phyloP scores from a whole-genome alignment of 805 yeast genomes.

The Candida incommunis region DNA sequence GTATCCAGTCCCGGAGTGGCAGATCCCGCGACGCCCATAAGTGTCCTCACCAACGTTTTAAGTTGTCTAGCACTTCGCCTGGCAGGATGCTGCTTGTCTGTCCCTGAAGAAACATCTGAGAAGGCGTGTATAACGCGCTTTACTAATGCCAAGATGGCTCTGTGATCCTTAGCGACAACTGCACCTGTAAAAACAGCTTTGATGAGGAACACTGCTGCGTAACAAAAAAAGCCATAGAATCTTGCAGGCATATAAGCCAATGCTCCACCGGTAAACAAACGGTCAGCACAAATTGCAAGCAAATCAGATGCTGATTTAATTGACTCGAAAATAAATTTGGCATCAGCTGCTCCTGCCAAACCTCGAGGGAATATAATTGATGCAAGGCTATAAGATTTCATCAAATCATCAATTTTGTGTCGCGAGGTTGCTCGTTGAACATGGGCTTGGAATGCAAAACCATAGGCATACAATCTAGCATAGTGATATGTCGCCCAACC shows the following conservation, averaged over 20 bases:
- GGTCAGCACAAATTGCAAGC: conserved; percentile 8
- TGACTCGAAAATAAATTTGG: conserved; percentile 12
- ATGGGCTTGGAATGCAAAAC: conserved; percentile 13
- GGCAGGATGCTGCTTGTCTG: conserved; percentile 6
- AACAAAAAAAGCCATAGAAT: conserved; percentile 10
- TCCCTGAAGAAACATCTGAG: conserved; percentile 2
- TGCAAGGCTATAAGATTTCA: neutral
- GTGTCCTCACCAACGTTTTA: conserved; percentile 5
- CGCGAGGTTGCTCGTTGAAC: conserved; percentile 7
- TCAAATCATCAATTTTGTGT: neutral
- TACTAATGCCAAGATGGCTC: conserved; percentile 5
- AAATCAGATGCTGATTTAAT: conserved; percentile 10
- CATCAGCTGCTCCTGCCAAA: conserved; percentile 10
- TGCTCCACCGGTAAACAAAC: conserved; percentile 10
- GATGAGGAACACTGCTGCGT: conserved; percentile 13
- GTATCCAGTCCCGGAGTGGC: neutral
- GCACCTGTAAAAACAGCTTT: conserved; percentile 14
- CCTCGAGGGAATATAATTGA: conserved; percentile 11
- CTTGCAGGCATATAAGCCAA: conserved; percentile 12
- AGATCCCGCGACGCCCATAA: conserved; percentile 1
- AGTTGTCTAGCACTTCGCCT: conserved; percentile 8
- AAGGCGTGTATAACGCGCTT: conserved; percentile 5
- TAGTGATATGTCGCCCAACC: conserved; percentile 12
- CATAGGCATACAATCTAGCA: conserved; percentile 11
- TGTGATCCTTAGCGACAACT: conserved; percentile 7